Evolutionary conservation across 2,329 filamentous ascomycete species (phyloP), one percentile per base, ranked within the genome.

Genomic region (Penicillium nordicum): DNA sequence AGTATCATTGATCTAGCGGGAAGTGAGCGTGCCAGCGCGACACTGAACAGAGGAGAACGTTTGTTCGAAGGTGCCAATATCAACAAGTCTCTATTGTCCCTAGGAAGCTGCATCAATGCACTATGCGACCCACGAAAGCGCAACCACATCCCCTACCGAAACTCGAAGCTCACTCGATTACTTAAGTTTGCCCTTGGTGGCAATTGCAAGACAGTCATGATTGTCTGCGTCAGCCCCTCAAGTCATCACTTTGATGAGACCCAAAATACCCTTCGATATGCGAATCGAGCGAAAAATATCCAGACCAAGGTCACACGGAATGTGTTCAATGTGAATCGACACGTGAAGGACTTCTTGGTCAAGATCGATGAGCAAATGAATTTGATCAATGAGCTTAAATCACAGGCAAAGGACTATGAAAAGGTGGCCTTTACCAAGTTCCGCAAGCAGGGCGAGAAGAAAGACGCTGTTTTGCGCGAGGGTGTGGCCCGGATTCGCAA

Each of bases 261-360:
- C 0, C 94, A 99, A 69, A 99, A 99, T 74, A 99, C 94, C 0
- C 81, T 99, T 18, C 89, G 95, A 67, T 99, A 99, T 69, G 94
- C 94, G 48, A 97, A 99, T 74, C 84, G 94, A 64, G 94, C 94
- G 57, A 99, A 99, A 84, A 99, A 99, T 69, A 99, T 99, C 71
- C 95, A 97, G 78, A 99, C 94, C 57, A 99, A 99, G 81, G 92
- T 97, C 55, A 97, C 94, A n/a, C 87, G 92, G 68, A 99, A 99
- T 71, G 92, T 97, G 25, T 99, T 95, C 79, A 99, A 99, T 73
- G 94, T 99, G 62, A 97, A 99, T 73, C 89, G 94, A 59, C 94
- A 99, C 76, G 94, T 99, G 69, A 99, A 99, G 79, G 94, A 99
- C 75, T 99, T 96, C 77, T 78, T 99, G 72, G 94, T 97, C 79